phyloP scores from a whole-genome alignment of 164 flowering plant genomes.

The Tinospora cordifolia region DNA sequence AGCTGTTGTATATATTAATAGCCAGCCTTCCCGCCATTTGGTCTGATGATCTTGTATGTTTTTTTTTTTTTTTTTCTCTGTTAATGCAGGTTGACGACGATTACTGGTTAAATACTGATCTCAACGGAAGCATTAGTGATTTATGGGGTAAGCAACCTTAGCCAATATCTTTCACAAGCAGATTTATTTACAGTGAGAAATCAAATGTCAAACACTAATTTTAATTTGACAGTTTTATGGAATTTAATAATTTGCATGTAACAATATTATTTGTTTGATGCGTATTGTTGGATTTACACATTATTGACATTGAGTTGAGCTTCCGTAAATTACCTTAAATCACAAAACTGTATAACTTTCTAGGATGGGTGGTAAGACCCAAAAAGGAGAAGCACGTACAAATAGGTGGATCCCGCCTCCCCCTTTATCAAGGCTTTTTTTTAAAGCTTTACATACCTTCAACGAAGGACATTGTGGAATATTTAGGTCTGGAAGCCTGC shows the following conservation, averaged over 20 bases:
- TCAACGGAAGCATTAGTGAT: constrained; percentile 42
- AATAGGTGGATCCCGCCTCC: not conserved
- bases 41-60: constrained; percentile 4
- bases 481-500: not conserved
- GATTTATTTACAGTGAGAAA: not conserved
- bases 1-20: no score
- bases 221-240: not conserved
- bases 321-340: no score
- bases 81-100: constrained; percentile 45
- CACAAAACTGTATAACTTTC: no score
- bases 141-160: constrained; percentile 35
- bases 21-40: not conserved
- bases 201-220: not conserved
- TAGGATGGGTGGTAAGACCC: constrained; percentile 3
- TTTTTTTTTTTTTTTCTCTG: constrained; percentile 7
- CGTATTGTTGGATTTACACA: not conserved
- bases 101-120: constrained; percentile 58
- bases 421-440: not conserved
- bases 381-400: not conserved
- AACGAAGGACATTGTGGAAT: not conserved
- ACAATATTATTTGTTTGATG: not conserved
- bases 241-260: not conserved
- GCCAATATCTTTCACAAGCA: not conserved
- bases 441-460: not conserved
- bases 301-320: no score